phyloP scores from a whole-genome alignment of 2,329 filamentous ascomycete genomes.

The Fusarium sp. region DNA sequence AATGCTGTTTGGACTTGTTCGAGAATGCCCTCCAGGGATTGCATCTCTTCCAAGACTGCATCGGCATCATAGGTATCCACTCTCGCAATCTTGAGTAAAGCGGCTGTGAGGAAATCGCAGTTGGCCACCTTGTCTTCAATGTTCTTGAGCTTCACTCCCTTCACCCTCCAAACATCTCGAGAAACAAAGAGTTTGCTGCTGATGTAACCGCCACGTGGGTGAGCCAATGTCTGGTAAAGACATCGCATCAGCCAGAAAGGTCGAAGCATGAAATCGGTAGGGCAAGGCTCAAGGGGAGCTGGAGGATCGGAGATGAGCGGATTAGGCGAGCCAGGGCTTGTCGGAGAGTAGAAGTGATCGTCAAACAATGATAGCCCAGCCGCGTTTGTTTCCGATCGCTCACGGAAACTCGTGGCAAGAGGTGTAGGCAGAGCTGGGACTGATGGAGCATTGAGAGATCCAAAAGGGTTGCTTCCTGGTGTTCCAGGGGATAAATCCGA shows the following conservation, averaged over 20 bases:
- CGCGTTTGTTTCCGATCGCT: slow-evolving; percentile 65
- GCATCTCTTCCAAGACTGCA: slow-evolving; percentile 93
- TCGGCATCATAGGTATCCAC: slow-evolving; percentile 93
- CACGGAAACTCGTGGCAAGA: slow-evolving; percentile 69
- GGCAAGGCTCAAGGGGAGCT: slow-evolving; percentile 87
- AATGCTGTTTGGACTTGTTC: slow-evolving; percentile 84
- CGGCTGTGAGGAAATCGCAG: slow-evolving; percentile 90
- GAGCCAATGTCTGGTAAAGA: slow-evolving; percentile 89
- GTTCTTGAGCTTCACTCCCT: slow-evolving; percentile 90
- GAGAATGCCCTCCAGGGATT: slow-evolving; percentile 83
- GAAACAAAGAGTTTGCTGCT: slow-evolving; percentile 93
- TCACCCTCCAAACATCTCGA: slow-evolving; percentile 91
- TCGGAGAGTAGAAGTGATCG: slow-evolving; percentile 78
- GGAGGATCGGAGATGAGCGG: slow-evolving; percentile 72
- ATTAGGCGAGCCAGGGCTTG: slow-evolving; percentile 72
- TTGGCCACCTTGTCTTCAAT: slow-evolving; percentile 94
- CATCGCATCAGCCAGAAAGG: slow-evolving; percentile 99
- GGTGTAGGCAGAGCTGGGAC: slow-evolving; percentile 76
- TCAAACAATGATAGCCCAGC: slow-evolving; percentile 84
- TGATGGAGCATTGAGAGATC: slow-evolving; percentile 58
- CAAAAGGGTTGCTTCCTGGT: slow-evolving; percentile 76
- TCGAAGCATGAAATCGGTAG: slow-evolving; percentile 86
- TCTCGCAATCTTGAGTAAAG: slow-evolving; percentile 81
- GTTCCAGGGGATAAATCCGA: slow-evolving; percentile 78
- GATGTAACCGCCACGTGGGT: slow-evolving; percentile 90